Base-by-base conservation (phyloP, 2,329 filamentous ascomycete genomes). In the Alternaria conjuncta region DNA sequence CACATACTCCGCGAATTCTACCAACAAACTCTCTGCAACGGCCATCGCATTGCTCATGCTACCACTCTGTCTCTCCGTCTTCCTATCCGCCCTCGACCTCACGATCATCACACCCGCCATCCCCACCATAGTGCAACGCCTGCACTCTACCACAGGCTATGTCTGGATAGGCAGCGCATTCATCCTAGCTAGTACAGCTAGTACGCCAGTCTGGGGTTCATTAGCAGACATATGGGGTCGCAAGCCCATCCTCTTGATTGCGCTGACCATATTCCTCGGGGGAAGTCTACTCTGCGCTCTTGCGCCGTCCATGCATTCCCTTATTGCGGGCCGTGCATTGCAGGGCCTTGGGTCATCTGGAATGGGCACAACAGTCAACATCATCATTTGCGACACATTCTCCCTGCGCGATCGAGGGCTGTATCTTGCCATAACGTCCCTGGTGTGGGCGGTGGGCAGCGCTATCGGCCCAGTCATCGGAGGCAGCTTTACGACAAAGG, bases 91-190 rank as follows among this genome's bases (percentile, higher is more conserved):
- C 11, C 68, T 80, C 3, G 76, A 80, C 57, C 60, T 85, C 57
- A 89, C 87, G 23, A 86, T 87, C 69, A 80, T 88, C 66, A 85
- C 88, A 15, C 89, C 88, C 0, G 87, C 88, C 11, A 82, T 90
- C 10, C 88, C 89, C 0, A 86, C 86, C 23, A 90, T 91, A 64
- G 83, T 85, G 5, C 78, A 77, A 43, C 82, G 89, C 61, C 86
- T 93, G 67, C 73, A 87, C 44, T 90, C 90, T 9, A 86, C 86
- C 2, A 80, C 85, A 7, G 90, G 90, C 36, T 93, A 92, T 78
- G 87, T 88, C 32, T 93, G 91, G 91, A 89, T 93, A 64, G 91
- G 91, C 2, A 87, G 86, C 28, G 87, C 90, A 0, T 93, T 90
- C 75, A 81, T 92, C 11, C 85, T 93, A 5, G 88, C 88, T 9